Conservation (phyloP, 2,329 filamentous ascomycete genomes). For the Madurella mycetomatis region DNA sequence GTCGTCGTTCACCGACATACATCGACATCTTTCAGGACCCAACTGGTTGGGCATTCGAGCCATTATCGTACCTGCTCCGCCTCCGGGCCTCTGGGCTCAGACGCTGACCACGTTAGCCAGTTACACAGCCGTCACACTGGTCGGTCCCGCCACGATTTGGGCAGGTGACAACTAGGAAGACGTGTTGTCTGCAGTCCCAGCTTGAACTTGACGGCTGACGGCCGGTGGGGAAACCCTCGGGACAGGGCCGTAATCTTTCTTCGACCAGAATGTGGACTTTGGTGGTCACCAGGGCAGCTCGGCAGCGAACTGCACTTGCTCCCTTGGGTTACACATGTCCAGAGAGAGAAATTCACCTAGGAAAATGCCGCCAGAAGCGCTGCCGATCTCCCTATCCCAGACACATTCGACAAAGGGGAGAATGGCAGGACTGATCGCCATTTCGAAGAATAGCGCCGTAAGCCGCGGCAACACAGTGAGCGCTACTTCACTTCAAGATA, state of each 20-base stretch:
- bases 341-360: slow-evolving; percentile 38
- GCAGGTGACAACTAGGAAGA: slow-evolving; percentile 20
- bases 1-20: slow-evolving; percentile 32
- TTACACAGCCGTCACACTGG: too few relatives aligned
- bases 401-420: slow-evolving; percentile 41
- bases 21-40: slow-evolving; percentile 32
- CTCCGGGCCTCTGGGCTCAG: too few relatives aligned
- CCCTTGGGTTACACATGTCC: slow-evolving; percentile 40
- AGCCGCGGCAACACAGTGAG: too few relatives aligned
- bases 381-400: slow-evolving; percentile 59
- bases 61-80: slow-evolving; percentile 14
- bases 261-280: slow-evolving; percentile 33
- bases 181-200: slow-evolving; percentile 31
- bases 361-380: slow-evolving; percentile 51
- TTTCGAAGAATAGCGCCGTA: too few relatives aligned
- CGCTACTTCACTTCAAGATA: too few relatives aligned
- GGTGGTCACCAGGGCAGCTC: slow-evolving; percentile 38
- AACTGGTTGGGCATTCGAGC: slow-evolving; percentile 42
- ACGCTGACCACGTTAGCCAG: too few relatives aligned
- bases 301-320: slow-evolving; percentile 25
- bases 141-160: too few relatives aligned
- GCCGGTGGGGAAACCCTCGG: slow-evolving; percentile 38
- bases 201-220: slow-evolving; percentile 22
- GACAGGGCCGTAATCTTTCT: slow-evolving; percentile 49
- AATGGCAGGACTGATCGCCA: background rate